Base-by-base conservation (phyloP, 1,284 basidiomycete species). In the Irpex sp. region DNA sequence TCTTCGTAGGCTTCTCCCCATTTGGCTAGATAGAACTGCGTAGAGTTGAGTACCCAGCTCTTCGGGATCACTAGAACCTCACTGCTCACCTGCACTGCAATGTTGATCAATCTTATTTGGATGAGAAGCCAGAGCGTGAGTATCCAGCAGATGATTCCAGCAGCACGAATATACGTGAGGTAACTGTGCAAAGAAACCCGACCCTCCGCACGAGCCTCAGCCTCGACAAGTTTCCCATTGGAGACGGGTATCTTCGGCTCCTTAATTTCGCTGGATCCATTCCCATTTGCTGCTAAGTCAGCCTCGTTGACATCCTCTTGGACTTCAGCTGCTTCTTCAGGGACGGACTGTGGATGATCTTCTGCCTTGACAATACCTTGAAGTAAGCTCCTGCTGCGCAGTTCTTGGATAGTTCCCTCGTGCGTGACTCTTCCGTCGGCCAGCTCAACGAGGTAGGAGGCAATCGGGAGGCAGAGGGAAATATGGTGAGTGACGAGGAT, bases 401-500 rank as follows among this genome's bases (percentile, higher is more conserved):
- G 75, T 45, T 86, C 82, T 36, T 80, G 74, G 16, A 86, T 80
- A 1, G 80, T 68, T 68, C 90, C 80, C 77, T 80, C 82, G 35
- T 80, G 78, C n/a, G 84, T 69, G 21, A 91, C 74, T 1, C 74
- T 73, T 0, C 91, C 91, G 51, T 81, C 78, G 0, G 81, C 77
- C 5, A 93, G 77, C 65, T 90, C 87, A 19, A 93, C 77, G 1
- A 91, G 74, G 69, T 88, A 87, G 37, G 84, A 78, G 1, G 88
- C 82, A 12, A 79, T 72, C 2, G 87, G 83, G 0, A 89, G 74
- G 64, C 90, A 88, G 2, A 93, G 77, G 56, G 81, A 85, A 64
- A 94, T 86, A 67, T 95, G 92, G 72, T 96, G 94, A 0, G 93
- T 94, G 42, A 96, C 91, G 4, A 96, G 79, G 60, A 96, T 83